Evolutionary conservation across 805 yeast species (phyloP).

Genomic region (Blastobotrys mokoenaii): DNA sequence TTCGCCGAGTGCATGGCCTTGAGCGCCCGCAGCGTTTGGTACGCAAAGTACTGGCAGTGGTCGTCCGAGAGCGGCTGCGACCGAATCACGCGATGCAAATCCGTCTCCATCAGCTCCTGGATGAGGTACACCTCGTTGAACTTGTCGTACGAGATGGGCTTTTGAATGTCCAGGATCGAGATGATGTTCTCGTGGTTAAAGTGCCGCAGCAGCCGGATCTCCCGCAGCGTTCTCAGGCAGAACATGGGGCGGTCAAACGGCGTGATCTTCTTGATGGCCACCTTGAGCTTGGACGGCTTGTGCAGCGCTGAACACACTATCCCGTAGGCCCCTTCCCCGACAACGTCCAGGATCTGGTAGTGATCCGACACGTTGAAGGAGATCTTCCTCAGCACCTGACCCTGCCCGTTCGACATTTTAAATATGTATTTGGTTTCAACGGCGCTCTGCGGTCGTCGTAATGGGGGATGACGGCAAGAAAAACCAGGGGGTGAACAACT

Average conservation of each 20-base stretch:
- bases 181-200: slow-evolving; percentile 93
- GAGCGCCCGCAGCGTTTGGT: slow-evolving; percentile 83
- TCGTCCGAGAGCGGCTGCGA: slow-evolving; percentile 84
- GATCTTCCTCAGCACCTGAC: slow-evolving; percentile 30
- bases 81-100: slow-evolving; percentile 91
- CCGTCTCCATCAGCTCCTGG: slow-evolving; percentile 92
- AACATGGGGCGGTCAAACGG: slow-evolving; percentile 88
- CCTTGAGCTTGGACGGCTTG: slow-evolving; percentile 74
- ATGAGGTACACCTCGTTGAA: slow-evolving; percentile 81
- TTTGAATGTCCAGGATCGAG: slow-evolving; percentile 79
- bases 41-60: slow-evolving; percentile 87
- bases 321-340: slow-evolving; percentile 97
- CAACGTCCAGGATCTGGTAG: slow-evolving; percentile 73
- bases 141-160: slow-evolving; percentile 65
- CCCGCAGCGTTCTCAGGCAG: slow-evolving; percentile 82
- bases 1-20: slow-evolving; percentile 92
- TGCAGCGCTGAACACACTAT: slow-evolving; percentile 84
- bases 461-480: neutral
- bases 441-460: neutral
- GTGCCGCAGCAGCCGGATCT: slow-evolving; percentile 78
- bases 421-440: neutral
- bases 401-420: neutral
- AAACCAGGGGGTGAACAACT: neutral
- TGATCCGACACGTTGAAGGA: slow-evolving; percentile 80
- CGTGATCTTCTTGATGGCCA: slow-evolving; percentile 91